Conservation (phyloP, 169 alveolate genomes). For the Neospora caninum region DNA sequence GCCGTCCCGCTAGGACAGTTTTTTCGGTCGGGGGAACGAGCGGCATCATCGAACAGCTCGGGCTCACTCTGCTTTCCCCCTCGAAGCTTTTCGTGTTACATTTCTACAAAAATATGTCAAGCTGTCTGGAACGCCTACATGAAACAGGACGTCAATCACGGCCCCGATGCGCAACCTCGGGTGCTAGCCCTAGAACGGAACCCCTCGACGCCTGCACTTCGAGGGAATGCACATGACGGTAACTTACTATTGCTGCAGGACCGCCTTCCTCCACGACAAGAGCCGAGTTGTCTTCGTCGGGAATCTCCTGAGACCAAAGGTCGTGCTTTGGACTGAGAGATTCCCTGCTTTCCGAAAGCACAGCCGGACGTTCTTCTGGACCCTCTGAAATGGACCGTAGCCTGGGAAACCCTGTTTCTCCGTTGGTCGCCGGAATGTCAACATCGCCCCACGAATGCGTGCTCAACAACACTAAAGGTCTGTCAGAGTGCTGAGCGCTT, state of each 20-base stretch:
- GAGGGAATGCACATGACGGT: background rate
- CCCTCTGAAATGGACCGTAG: background rate
- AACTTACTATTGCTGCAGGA: background rate
- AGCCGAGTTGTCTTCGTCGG: background rate
- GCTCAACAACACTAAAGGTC: slow-evolving; percentile 6
- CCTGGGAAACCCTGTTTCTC: background rate
- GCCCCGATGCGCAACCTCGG: background rate
- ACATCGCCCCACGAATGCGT: background rate
- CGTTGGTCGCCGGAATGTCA: background rate
- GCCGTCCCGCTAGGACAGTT: too few relatives aligned
- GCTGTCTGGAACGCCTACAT: too few relatives aligned
- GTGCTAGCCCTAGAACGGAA: background rate
- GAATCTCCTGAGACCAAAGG: background rate
- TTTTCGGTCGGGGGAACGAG: too few relatives aligned
- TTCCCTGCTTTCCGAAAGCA: background rate
- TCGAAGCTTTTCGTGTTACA: too few relatives aligned
- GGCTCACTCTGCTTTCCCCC: too few relatives aligned
- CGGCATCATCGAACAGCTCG: too few relatives aligned
- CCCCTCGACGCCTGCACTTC: background rate
- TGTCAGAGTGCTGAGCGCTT: slow-evolving; percentile 12
- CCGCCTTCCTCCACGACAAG: background rate
- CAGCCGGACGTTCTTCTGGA: background rate
- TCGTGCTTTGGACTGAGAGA: background rate
- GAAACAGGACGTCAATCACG: background rate
- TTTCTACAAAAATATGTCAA: too few relatives aligned